A percentile compares a stretch with the other conserved stretches of the same genome.
phyloP scores from a whole-genome alignment of 2,329 filamentous ascomycete genomes.

The Aspergillus calidoustus region DNA sequence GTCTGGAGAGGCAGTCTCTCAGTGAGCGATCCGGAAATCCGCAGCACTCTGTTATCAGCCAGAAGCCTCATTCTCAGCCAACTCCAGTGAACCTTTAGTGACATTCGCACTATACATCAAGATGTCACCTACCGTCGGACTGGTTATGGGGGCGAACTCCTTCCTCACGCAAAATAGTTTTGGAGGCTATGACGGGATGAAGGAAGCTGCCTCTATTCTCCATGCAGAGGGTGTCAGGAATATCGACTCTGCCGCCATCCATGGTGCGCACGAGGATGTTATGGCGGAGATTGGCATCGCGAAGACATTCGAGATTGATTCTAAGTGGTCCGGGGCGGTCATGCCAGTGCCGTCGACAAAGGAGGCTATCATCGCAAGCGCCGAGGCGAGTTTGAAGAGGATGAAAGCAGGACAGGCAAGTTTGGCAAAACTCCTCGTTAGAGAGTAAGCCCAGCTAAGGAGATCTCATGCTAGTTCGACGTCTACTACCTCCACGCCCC shows the following conservation, averaged over 20 bases:
- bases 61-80: neutral
- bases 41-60: neutral
- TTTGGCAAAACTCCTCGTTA: neutral
- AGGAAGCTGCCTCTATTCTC: neutral
- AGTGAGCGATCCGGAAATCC: neutral
- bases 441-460: neutral
- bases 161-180: neutral
- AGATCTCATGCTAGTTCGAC: neutral
- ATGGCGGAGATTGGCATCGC: neutral
- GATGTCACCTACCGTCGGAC: neutral
- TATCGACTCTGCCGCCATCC: neutral
- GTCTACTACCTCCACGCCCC: conserved; percentile 38
- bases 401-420: neutral
- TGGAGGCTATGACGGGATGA: neutral
- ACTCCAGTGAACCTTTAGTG: neutral
- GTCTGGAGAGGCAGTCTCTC: neutral
- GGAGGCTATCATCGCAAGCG: neutral
- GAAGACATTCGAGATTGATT: neutral
- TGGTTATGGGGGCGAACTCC: neutral
- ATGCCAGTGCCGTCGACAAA: neutral
- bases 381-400: neutral
- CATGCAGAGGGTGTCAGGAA: neutral
- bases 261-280: neutral
- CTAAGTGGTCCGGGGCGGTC: neutral
- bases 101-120: neutral